Percentiles rank a stretch among this genome's conserved stretches.
Evolutionary conservation across 2,329 filamentous ascomycete species (phyloP).

Genomic region (Ophiosphaerella korrae): DNA sequence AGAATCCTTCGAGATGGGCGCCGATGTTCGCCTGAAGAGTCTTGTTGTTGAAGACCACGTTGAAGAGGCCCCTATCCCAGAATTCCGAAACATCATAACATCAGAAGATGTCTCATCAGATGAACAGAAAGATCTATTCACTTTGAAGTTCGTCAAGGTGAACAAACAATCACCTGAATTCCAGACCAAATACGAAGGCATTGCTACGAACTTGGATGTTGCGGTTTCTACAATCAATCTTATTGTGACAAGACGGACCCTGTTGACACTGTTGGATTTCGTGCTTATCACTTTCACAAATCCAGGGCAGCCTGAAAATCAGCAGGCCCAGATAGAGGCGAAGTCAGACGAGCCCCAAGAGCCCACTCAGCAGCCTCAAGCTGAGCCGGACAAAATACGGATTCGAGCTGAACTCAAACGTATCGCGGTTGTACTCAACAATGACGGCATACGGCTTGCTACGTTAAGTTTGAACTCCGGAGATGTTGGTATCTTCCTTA

Average conservation of each 20-base stretch:
- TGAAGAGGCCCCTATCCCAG: conserved; percentile 78
- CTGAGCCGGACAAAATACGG: conserved; percentile 75
- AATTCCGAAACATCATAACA: conserved; percentile 98
- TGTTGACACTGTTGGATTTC: conserved; percentile 92
- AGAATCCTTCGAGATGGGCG: conserved; percentile 88
- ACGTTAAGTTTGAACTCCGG: conserved; percentile 92
- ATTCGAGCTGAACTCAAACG: conserved; percentile 94
- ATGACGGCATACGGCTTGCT: conserved; percentile 92
- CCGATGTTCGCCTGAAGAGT: conserved; percentile 85
- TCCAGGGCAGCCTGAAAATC: conserved; percentile 55
- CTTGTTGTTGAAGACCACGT: conserved; percentile 94
- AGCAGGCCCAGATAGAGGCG: conserved; percentile 36
- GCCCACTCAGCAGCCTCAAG: conserved; percentile 43
- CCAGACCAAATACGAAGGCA: conserved; percentile 85
- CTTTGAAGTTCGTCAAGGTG: conserved; percentile 86
- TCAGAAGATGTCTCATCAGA: conserved; percentile 75
- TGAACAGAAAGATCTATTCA: conserved; percentile 79
- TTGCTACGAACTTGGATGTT: conserved; percentile 90
- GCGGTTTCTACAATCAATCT: conserved; percentile 95
- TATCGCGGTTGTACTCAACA: conserved; percentile 93
- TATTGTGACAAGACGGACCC: conserved; percentile 88
- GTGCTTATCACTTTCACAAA: conserved; percentile 88
- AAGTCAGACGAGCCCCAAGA: conserved; percentile 43
- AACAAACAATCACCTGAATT: conserved; percentile 93
- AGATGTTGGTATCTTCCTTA: conserved; percentile 86